Evolutionary conservation across 2,329 filamentous ascomycete genomes (phyloP).

Genomic region (Talaromyces sp.): DNA sequence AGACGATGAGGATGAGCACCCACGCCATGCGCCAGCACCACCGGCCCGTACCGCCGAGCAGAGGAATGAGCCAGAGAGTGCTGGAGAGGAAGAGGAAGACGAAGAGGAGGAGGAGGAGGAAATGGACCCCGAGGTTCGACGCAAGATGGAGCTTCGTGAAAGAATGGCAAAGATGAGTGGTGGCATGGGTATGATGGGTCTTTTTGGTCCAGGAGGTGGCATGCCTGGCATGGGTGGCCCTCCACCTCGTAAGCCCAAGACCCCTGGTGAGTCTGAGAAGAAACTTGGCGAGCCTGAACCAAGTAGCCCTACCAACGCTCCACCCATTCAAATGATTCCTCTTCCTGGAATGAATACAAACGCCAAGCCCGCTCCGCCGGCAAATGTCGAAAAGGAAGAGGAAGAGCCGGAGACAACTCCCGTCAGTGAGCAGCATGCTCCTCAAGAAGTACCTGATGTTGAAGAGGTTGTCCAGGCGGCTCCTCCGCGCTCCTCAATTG

Average conservation of each 20-base stretch:
- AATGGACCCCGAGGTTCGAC: constrained; percentile 80
- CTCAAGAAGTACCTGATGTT: constrained; percentile 57
- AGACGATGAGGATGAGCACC: constrained; percentile 72
- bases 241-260: constrained; percentile 53
- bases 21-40: constrained; percentile 16
- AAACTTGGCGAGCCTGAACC: constrained; percentile 36
- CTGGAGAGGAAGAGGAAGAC: constrained; percentile 63
- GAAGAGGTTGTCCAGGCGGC: constrained; percentile 51
- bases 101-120: constrained; percentile 82
- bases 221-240: constrained; percentile 61
- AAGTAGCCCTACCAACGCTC: constrained; percentile 36
- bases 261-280: constrained; percentile 41
- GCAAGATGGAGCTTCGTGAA: constrained; percentile 84
- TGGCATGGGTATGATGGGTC: constrained; percentile 93
- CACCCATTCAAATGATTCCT: constrained; percentile 58
- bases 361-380: constrained; percentile 50
- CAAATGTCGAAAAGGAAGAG: constrained; percentile 55
- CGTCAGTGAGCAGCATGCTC: constrained; percentile 44
- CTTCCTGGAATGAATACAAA: constrained; percentile 69
- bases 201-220: constrained; percentile 76
- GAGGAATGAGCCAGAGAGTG: constrained; percentile 49
- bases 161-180: constrained; percentile 99
- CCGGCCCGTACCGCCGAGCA: constrained; percentile 33
- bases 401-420: constrained; percentile 47
- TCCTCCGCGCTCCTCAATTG: constrained; percentile 39